These are phyloP conservation scores for Pistacia atlantica DNA, from an alignment of 345 rosid species.

Conservation along the genomic window DNA sequence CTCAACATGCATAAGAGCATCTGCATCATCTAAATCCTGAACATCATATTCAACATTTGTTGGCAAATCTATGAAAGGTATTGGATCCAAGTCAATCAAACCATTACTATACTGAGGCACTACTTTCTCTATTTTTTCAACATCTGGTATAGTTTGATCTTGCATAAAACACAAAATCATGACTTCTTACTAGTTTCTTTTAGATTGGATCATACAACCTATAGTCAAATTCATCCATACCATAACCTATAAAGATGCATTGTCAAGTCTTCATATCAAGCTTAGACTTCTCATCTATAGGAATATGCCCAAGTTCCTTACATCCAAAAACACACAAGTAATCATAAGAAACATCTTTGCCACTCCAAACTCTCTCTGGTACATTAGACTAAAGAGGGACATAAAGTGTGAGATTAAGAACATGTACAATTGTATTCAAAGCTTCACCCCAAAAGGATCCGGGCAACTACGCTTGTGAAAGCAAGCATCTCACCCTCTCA, in stretches of 20 bases:
- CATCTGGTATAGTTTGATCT: too few species aligned
- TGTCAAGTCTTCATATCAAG: neutral
- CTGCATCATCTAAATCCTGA: too few species aligned
- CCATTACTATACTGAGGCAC: too few species aligned
- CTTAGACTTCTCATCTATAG: neutral
- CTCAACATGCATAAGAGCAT: too few species aligned
- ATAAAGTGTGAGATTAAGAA: neutral
- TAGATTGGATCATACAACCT: too few species aligned
- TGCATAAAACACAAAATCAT: too few species aligned
- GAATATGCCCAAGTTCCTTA: neutral
- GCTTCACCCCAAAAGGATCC: constrained; percentile 1
- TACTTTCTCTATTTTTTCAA: too few species aligned
- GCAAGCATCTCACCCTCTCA: neutral
- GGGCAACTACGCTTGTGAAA: neutral
- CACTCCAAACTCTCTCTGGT: neutral
- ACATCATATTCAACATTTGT: too few species aligned
- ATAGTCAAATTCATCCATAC: too few species aligned
- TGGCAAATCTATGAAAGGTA: too few species aligned
- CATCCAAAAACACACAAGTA: neutral
- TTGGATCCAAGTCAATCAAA: too few species aligned
- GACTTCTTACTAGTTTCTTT: too few species aligned
- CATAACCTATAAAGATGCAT: neutral
- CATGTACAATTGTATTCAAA: neutral
- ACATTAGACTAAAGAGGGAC: neutral
- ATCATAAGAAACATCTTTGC: neutral